These are phyloP conservation scores for Posidonia australis DNA, from an alignment of 106 monocot genomes.

Conservation along the genomic window DNA sequence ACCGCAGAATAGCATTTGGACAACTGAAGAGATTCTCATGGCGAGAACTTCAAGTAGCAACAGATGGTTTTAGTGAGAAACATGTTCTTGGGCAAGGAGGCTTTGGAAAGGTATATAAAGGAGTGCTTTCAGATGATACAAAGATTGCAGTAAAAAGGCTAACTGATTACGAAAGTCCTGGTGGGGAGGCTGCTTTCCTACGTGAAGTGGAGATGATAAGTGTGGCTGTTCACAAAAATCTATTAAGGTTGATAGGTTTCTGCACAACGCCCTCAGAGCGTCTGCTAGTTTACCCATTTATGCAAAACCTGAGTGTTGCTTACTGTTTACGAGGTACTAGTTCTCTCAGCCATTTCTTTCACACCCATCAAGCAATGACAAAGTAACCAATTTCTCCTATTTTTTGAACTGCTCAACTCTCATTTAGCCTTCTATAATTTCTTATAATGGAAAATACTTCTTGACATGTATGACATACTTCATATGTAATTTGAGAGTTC, in stretches of 20 bases:
- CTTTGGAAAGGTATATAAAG: conserved; percentile 28
- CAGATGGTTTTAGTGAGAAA: conserved; percentile 21
- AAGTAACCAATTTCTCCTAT: background rate
- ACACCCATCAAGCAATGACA: background rate
- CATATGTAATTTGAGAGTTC: too few relatives aligned
- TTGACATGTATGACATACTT: too few relatives aligned
- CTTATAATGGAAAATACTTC: too few relatives aligned
- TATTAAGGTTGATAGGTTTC: conserved; percentile 21
- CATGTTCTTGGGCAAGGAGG: conserved; percentile 29
- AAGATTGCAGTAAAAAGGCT: conserved; percentile 27
- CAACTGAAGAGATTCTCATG: conserved; percentile 26
- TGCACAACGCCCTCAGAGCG: conserved; percentile 25
- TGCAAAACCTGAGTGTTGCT: conserved; percentile 27
- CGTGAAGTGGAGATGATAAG: conserved; percentile 27
- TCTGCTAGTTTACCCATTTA: conserved; percentile 25
- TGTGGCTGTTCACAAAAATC: conserved; percentile 28
- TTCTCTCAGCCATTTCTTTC: background rate
- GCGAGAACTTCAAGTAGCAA: conserved; percentile 25
- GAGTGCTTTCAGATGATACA: conserved; percentile 16
- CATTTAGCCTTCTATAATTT: too few relatives aligned
- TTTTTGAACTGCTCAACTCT: background rate
- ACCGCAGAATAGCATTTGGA: conserved; percentile 30
- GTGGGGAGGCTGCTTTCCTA: conserved; percentile 24
- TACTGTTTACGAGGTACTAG: conserved; percentile 23
- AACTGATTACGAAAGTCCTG: conserved; percentile 23